Evolutionary conservation across 2,329 filamentous ascomycete species (phyloP).

Genomic region (Aphanocladium album): DNA sequence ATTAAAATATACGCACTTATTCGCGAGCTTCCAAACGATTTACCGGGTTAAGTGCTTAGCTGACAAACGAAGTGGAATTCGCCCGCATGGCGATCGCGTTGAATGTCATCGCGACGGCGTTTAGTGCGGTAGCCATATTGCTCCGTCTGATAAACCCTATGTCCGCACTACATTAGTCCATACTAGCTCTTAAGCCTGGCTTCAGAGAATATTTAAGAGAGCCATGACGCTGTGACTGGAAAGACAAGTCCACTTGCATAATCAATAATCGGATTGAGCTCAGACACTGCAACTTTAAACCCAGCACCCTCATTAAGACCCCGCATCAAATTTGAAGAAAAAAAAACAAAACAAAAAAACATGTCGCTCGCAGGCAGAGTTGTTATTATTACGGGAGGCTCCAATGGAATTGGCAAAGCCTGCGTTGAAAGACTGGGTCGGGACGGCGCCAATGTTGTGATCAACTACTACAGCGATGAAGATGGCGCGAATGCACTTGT

Average conservation of each 20-base stretch:
- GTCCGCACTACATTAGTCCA: background rate
- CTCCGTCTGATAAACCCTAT: background rate
- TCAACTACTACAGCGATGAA: conserved; percentile 48
- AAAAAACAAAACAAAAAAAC: too few species aligned
- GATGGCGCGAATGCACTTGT: conserved; percentile 45
- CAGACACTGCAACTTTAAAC: background rate
- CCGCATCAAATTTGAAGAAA: background rate
- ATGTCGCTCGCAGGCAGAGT: conserved; percentile 34
- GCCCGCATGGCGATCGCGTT: background rate
- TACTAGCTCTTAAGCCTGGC: background rate
- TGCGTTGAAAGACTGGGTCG: conserved; percentile 51
- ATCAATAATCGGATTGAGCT: background rate
- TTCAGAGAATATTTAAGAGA: background rate
- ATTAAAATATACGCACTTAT: background rate
- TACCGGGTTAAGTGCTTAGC: too few species aligned
- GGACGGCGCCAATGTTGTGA: conserved; percentile 51
- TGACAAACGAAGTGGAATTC: background rate
- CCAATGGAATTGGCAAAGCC: conserved; percentile 56
- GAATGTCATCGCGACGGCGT: background rate
- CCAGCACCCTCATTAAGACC: background rate
- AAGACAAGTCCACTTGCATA: background rate
- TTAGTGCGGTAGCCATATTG: background rate
- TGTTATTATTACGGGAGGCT: conserved; percentile 49
- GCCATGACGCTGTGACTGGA: background rate
- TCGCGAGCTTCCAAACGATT: background rate